Evolutionary conservation across 163 green algal genomes (phyloP), one percentile per base, ranked within the genome.

Genomic region (Smithsoniella earleae): DNA sequence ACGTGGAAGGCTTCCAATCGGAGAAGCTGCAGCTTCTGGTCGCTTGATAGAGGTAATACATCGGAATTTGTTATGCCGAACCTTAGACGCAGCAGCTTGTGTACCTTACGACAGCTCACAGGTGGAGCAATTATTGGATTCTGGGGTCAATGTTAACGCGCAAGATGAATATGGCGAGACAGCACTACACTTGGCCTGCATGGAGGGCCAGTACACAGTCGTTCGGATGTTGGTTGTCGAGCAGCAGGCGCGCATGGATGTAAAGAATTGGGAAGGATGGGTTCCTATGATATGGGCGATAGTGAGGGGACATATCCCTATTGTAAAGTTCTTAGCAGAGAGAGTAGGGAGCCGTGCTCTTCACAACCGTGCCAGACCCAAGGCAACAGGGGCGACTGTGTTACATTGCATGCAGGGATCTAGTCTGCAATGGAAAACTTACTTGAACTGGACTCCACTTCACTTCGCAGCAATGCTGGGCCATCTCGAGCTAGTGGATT

Each of bases 271-370:
- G 58, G 58, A 69, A 34, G 58, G 58, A 30, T 69, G 58, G 58
- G 58, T 69, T 30, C 58, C 58, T 28, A 69, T 69, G 58, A 69
- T 69, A 20, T 69, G 58, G 58, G 58, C 58, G 0, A 69, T 69
- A 45, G 58, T 37, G n/a, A 30, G 58, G 34, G 58, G 58, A 30
- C 58, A 69, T 38, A 34, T 69, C 22, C n/a, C 40, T 30, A 69
- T 69, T n/a, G 58, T 43, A 5, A 69, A 69, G 58, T 69, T 69
- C 25, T 36, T 69, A n/a, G 34, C 27, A 43, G 58, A 69, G 16
- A 30, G 58, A 34, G 58, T 69, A 34, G 38, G 58, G 40, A 49
- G 40, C 40, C 13, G 40, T 49, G 13, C 40, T 49, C 10, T 49
- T 49, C 13, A 49, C 13, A 13, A n/a, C n/a, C n/a, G n/a, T n/a